Evolutionary conservation across 2,329 filamentous ascomycete species (phyloP), one percentile per base, ranked within the genome.

Genomic region (Cytospora paraplurivora): DNA sequence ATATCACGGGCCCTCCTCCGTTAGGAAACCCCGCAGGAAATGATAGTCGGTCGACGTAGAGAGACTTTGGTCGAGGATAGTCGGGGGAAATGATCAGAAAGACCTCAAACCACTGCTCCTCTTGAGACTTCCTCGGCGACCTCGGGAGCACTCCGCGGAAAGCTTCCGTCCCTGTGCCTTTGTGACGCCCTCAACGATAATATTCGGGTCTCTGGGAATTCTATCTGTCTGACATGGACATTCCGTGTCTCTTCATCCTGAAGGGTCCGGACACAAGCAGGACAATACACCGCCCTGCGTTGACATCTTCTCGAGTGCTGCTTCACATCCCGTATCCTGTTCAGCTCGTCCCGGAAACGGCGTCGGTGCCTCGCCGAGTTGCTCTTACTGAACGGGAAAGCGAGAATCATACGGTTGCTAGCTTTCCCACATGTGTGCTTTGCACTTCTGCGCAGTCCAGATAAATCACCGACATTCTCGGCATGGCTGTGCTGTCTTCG

Each of bases 301-400:
- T 56, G 54, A 13, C 35, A 41, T 47, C 35, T 27, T 7, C 38
- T 19, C n/a, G 44, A 19, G 17, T 56, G 54, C 38, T 56, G 55
- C 55, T 57, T 57, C 10, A 47, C 38, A 21, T 47, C 37, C 6
- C 37, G 13, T 11, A 57, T 32, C 21, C 37, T 57, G 21, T 8
- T 57, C 19, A 44, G 41, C 5, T 34, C 21, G 19, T 57, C 34
- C 37, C 37, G 8, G 12, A 32, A 33, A 19, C 38, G 47, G 55
- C 55, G 5, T 12, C 37, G 12, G 15, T 57, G 37, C n/a, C 33
- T n/a, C 11, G 5, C n/a, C 10, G 37, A 5, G 15, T 32, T 35
- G 6, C 32, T 56, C 34, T 56, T 56, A 27, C 38, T 41, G 54
- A 57, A 57, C 7, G 37, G 55, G 19, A 37, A 57, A 57, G 21